Conservation (phyloP, 2,329 filamentous ascomycete genomes). For the Cryoendolithus antarcticus region DNA sequence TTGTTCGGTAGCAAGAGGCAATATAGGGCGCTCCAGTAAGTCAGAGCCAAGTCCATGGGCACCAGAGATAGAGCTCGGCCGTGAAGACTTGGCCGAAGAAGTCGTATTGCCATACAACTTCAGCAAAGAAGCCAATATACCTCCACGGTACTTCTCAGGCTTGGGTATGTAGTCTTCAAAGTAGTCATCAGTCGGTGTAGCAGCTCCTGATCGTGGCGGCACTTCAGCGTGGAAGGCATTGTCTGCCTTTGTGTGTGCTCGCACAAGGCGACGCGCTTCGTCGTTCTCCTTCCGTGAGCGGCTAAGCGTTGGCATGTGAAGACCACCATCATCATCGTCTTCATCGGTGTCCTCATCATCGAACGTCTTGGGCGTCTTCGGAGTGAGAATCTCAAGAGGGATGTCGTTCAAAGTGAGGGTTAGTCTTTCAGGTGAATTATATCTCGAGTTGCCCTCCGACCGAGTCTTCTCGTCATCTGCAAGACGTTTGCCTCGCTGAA, state of each 20-base stretch:
- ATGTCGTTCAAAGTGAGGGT: slow-evolving; percentile 13
- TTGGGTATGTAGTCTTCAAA: slow-evolving; percentile 53
- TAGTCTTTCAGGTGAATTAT: slow-evolving; percentile 15
- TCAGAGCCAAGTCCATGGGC: no score
- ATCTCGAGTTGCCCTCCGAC: slow-evolving; percentile 19
- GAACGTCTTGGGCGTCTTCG: slow-evolving; percentile 15
- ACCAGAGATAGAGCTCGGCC: no score
- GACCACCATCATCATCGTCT: slow-evolving; percentile 3
- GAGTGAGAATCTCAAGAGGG: slow-evolving; percentile 14
- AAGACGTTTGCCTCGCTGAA: slow-evolving; percentile 23
- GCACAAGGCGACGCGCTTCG: slow-evolving; percentile 35
- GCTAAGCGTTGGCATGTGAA: slow-evolving; percentile 5
- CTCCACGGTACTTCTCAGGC: slow-evolving; percentile 57
- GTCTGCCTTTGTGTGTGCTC: slow-evolving; percentile 23
- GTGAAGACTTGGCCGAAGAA: no score
- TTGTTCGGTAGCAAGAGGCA: no score
- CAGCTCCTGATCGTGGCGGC: slow-evolving; percentile 29
- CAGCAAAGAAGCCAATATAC: slow-evolving; percentile 60
- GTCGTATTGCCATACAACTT: slow-evolving; percentile 46
- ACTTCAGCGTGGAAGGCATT: no score
- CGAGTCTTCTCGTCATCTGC: slow-evolving; percentile 17
- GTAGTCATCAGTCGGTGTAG: slow-evolving; percentile 37
- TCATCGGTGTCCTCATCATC: slow-evolving; percentile 7
- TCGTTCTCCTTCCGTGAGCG: slow-evolving; percentile 15
- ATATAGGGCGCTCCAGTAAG: no score